Evolutionary conservation across 768 basidiomycete genomes (phyloP).

Genomic region (Amanita molliuscula): DNA sequence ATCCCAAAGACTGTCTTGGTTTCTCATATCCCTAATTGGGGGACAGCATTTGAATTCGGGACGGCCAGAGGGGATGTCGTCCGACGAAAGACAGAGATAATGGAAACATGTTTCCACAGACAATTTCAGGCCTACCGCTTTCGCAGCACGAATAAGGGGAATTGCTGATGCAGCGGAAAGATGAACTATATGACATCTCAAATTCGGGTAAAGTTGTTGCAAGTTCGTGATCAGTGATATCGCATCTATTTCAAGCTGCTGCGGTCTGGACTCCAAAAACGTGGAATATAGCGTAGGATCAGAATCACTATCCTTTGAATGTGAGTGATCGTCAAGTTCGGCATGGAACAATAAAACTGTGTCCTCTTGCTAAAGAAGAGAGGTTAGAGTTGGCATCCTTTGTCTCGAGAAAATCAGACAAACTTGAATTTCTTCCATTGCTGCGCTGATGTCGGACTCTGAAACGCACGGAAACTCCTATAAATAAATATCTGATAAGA

Average conservation of each 20-base stretch:
- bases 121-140: conserved; percentile 50
- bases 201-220: conserved; percentile 46
- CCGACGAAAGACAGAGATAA: conserved; percentile 74
- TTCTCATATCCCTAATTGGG: conserved; percentile 69
- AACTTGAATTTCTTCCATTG: conserved; percentile 74
- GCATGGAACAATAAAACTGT: conserved; percentile 88
- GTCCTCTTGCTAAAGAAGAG: conserved; percentile 43
- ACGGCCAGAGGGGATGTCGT: conserved; percentile 60
- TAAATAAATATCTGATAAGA: conserved; percentile 5
- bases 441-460: conserved; percentile 51
- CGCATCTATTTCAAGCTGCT: conserved; percentile 69
- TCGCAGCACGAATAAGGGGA: conserved; percentile 64
- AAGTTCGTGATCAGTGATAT: conserved; percentile 67
- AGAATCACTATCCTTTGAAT: background rate
- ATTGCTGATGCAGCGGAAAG: conserved; percentile 82
- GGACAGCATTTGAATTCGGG: conserved; percentile 97
- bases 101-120: conserved; percentile 98
- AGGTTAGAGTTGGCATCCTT: conserved; percentile 3
- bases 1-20: conserved; percentile 71
- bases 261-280: conserved; percentile 80
- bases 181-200: conserved; percentile 92
- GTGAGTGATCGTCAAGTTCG: conserved; percentile 46
- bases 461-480: conserved; percentile 91
- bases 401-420: conserved; percentile 9
- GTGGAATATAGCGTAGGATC: conserved; percentile 60